Conservation (phyloP, 2,329 filamentous ascomycete genomes). For the Penicillium sp. region DNA sequence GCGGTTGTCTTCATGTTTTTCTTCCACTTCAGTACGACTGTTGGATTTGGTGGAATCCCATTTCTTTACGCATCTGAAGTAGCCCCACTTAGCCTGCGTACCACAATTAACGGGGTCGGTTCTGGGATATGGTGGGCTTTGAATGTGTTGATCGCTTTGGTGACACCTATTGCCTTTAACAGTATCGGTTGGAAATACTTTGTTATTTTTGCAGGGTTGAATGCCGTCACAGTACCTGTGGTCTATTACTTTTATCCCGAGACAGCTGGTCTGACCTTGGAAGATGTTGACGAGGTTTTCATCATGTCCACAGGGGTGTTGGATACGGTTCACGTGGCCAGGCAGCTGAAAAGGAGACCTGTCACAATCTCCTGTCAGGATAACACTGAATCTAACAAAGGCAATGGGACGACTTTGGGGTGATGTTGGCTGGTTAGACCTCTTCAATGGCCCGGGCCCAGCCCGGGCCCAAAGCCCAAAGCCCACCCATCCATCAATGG, state of each 20-base stretch:
- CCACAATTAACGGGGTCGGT: slow-evolving; percentile 58
- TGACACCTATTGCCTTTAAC: slow-evolving; percentile 41
- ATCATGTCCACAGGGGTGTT: background rate
- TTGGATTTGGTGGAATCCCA: slow-evolving; percentile 61
- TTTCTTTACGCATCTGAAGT: slow-evolving; percentile 63
- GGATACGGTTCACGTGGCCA: background rate
- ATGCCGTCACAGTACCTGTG: slow-evolving; percentile 31
- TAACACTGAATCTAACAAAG: background rate
- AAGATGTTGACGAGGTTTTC: slow-evolving; percentile 37
- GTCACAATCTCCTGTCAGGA: background rate
- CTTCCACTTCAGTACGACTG: slow-evolving; percentile 62
- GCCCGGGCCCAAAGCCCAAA: too few relatives aligned
- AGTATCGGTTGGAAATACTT: slow-evolving; percentile 52
- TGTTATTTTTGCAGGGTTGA: slow-evolving; percentile 47
- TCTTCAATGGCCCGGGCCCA: too few relatives aligned
- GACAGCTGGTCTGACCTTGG: slow-evolving; percentile 39
- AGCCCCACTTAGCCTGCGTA: slow-evolving; percentile 43
- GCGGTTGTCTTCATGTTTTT: slow-evolving; percentile 60
- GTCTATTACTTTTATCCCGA: slow-evolving; percentile 45
- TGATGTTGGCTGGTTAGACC: too few relatives aligned
- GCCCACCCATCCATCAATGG: too few relatives aligned
- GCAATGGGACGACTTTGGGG: background rate
- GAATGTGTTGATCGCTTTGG: slow-evolving; percentile 40
- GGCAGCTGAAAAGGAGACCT: background rate
- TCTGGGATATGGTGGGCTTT: slow-evolving; percentile 48